Evolutionary conservation across 2,329 filamentous ascomycete species (phyloP).

Genomic region (Colletotrichum australisinense): DNA sequence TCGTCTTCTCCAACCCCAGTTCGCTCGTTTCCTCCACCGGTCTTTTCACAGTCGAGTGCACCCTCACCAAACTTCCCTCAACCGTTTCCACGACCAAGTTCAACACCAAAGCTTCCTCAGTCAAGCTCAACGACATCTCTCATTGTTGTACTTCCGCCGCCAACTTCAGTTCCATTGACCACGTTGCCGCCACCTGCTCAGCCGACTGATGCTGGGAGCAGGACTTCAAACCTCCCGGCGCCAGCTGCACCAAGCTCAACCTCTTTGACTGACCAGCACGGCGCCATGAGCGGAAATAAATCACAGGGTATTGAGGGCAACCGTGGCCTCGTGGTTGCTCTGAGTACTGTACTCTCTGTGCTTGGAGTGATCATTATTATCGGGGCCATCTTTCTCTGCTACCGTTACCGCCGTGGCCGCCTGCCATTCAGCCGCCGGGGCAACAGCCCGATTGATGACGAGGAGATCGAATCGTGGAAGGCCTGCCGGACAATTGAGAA

Average conservation of each 20-base stretch:
- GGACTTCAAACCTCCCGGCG: neutral
- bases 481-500: slow-evolving; percentile 44
- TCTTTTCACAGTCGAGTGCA: neutral
- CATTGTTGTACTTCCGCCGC: neutral
- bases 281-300: slow-evolving; percentile 19
- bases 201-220: slow-evolving; percentile 29
- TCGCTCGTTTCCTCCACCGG: neutral
- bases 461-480: slow-evolving; percentile 75
- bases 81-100: slow-evolving; percentile 5
- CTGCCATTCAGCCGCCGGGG: slow-evolving; percentile 59
- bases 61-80: neutral
- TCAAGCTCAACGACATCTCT: slow-evolving; percentile 10
- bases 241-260: slow-evolving; percentile 27
- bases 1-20: slow-evolving; percentile 8
- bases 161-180: neutral
- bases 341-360: slow-evolving; percentile 62
- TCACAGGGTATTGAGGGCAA: slow-evolving; percentile 40
- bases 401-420: slow-evolving; percentile 48
- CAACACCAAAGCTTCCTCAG: neutral
- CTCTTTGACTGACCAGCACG: slow-evolving; percentile 20
- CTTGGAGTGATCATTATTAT: slow-evolving; percentile 53
- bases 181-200: neutral
- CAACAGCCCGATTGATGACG: slow-evolving; percentile 71
- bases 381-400: slow-evolving; percentile 49
- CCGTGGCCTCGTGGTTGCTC: slow-evolving; percentile 60